phyloP scores from a whole-genome alignment of 148 eudicot species.

The Persicaria tinctoria region DNA sequence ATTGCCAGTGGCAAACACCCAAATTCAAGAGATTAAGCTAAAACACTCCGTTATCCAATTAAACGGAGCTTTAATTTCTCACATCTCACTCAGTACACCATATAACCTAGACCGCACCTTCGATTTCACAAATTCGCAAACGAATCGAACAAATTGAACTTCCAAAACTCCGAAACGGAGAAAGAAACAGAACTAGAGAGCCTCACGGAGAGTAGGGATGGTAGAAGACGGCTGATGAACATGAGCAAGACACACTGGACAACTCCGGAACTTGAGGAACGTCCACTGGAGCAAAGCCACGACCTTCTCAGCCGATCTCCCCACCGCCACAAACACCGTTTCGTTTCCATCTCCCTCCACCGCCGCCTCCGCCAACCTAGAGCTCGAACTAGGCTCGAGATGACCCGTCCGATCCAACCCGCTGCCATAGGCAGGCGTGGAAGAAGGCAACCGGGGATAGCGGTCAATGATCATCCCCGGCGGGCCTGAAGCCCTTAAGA shows the following conservation, averaged over 20 bases:
- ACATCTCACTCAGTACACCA: neutral
- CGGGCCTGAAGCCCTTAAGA: constrained; percentile 18
- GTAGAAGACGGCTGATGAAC: constrained; percentile 75
- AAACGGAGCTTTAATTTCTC: neutral
- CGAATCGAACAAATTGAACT: neutral
- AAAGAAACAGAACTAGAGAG: constrained; percentile 12
- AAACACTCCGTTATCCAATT: neutral
- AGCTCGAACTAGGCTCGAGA: constrained; percentile 15
- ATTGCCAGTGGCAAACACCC: neutral
- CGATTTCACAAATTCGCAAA: neutral
- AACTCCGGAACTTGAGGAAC: constrained; percentile 25
- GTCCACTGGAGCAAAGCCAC: constrained; percentile 54
- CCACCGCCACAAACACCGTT: constrained; percentile 68
- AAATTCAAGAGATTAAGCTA: neutral
- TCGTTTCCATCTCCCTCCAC: constrained; percentile 20
- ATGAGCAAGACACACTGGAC: constrained; percentile 54
- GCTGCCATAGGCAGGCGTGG: constrained; percentile 23
- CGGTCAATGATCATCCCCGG: constrained; percentile 21
- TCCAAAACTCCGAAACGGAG: neutral
- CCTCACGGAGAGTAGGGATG: constrained; percentile 73
- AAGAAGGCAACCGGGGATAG: constrained; percentile 24
- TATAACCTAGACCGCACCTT: neutral
- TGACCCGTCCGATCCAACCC: constrained; percentile 22
- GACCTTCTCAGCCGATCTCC: constrained; percentile 43
- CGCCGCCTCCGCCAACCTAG: constrained; percentile 10